These are phyloP conservation scores for Blastocystis sp. DNA, from an alignment of 352 stramenopile species.

Conservation along the genomic window DNA sequence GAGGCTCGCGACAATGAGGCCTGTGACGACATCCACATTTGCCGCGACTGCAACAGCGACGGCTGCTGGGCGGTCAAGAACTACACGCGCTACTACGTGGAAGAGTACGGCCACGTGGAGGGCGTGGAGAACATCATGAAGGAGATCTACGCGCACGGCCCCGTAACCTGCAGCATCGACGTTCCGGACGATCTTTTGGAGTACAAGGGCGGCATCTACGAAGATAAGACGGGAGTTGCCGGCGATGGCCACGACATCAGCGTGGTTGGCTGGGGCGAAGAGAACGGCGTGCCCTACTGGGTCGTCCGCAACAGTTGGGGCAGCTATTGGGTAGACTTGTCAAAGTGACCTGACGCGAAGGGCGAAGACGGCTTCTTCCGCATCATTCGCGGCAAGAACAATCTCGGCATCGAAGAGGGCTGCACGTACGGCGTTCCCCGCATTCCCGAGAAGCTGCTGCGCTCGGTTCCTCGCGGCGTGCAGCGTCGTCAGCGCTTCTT, in stretches of 20 bases:
- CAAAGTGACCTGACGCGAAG: constrained; percentile 57
- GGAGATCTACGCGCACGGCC: constrained; percentile 85
- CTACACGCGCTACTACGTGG: constrained; percentile 85
- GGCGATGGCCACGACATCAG: constrained; percentile 79
- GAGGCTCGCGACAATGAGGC: constrained; percentile 71
- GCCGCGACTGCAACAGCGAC: constrained; percentile 73
- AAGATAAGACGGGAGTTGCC: constrained; percentile 72
- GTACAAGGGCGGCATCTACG: constrained; percentile 83
- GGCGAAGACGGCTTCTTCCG: constrained; percentile 87
- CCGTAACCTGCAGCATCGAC: constrained; percentile 75
- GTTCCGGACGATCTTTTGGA: constrained; percentile 64
- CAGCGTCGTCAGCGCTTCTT: background rate
- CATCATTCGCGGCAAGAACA: constrained; percentile 77
- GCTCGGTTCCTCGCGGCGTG: background rate
- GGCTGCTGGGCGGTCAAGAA: constrained; percentile 73
- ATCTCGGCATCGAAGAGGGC: constrained; percentile 81
- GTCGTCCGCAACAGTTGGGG: constrained; percentile 86
- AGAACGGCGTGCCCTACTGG: constrained; percentile 77
- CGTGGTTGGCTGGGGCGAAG: constrained; percentile 83
- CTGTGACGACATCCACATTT: constrained; percentile 76
- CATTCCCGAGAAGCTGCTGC: background rate
- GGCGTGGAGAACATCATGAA: constrained; percentile 83
- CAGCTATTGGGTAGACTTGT: constrained; percentile 70
- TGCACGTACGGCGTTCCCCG: constrained; percentile 78
- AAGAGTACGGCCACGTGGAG: constrained; percentile 79